Base-by-base conservation (phyloP, 768 basidiomycete genomes). In the Trametes punicea region DNA sequence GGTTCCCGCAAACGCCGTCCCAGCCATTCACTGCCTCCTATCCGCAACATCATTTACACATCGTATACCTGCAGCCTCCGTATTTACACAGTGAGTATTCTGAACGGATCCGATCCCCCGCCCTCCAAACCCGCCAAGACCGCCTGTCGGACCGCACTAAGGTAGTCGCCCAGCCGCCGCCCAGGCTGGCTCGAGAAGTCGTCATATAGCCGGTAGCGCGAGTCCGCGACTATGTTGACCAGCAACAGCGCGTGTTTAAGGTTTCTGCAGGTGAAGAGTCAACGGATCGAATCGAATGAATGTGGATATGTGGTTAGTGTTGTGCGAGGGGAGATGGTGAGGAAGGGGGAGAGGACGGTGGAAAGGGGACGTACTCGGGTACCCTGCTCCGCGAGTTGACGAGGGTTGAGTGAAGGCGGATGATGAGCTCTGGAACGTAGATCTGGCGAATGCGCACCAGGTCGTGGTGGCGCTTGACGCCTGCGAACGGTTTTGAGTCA, bases 401-500 rank as follows among this genome's bases (percentile, higher is more conserved):
- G 10, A 98, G 73, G 46, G 87, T 73, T 40, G 80, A 75, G 65
- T 98, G 94, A 2, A 98, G 73, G 20, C 92, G 84, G 60, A 98
- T 78, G 62, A 98, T 82, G 20, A 98, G 77, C 67, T 97, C 93
- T 0, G 94, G 96, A 23, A 97, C 76, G 70, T 88, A 95, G 27
- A 95, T 83, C 64, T 93, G 87, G 38, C 94, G 83, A 48, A 96
- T 88, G n/a, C 88, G 82, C 11, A 81, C 72, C 42, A 96, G 79
- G 59, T 95, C 91, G 20, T 75, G 74, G 16, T 11, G 26, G n/a
- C 52, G 52, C 26, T 54, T 54, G n/a, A 21, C 75, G 76, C 25
- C 88, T 78, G 6, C 77, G 78, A 44, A 84, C 21, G n/a, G 3
- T 11, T 34, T 33, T 15, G 6, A 1, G 11, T 48, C 9, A 27